Evolutionary conservation across 768 basidiomycete species (phyloP), one percentile per base, ranked within the genome.

Genomic region (Thelephora ganbajun): DNA sequence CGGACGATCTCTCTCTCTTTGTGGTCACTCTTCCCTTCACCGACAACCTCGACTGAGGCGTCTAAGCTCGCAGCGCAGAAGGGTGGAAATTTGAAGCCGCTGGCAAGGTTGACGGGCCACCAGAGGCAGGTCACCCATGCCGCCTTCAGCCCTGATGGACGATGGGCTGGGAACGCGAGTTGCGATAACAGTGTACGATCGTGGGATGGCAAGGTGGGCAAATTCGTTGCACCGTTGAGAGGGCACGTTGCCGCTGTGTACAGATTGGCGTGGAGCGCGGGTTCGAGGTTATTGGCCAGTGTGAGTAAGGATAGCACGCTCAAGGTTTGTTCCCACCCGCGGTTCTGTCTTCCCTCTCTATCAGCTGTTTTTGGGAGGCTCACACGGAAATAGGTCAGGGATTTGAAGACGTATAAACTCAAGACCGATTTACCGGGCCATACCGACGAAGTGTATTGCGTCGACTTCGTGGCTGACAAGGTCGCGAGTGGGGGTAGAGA

Each of bases 391-490:
- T 61, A 92, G 91, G 80, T 97, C 19, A 98, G 94, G 94, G 89
- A 96, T 62, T 70, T 98, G 48, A 93, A 90, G 62, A 97, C 91
- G 6, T 90, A 89, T 64, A 98, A 99, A 66, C 79, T 99, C 52
- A 86, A 89, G 59, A 79, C 76, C 6, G 94, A 99, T 62, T 77
- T 99, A 11, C 90, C 92, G 0, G 94, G 94, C 16, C 94, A 99
- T 61, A 87, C 85, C 1, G 94, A 99, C 55, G 94, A 99, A 62
- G 93, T 99, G 33, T 98, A 97, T 66, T 97, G 94, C 58, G 94
- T 99, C 13, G 94, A 98, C 64, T 99, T 96, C 60, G 93, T 99
- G 1, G 93, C 92, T 0, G 94, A 99, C 67, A 99, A 99, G 63
- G 76, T 97, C n/a, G 91, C 96, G 53, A 94, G 90, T 59, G 94